Evolutionary conservation across 768 basidiomycete genomes (phyloP), one percentile per base, ranked within the genome.

Genomic region (Hypholoma sublateritium): DNA sequence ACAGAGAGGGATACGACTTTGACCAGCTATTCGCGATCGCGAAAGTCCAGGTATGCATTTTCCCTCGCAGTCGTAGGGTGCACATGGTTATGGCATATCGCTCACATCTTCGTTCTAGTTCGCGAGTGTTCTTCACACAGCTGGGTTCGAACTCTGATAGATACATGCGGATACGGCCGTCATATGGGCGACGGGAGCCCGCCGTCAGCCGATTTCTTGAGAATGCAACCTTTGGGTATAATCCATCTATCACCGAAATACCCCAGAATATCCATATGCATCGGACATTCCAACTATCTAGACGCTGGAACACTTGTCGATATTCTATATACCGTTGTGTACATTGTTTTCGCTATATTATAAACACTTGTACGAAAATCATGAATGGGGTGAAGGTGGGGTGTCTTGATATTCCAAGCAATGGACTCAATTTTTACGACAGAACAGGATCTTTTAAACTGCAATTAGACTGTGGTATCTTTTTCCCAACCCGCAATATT

Each of bases 21-120:
- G 77, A 86, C 17, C 95, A 97, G 69, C 72, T 95, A 54, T 82
- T 77, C 63, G 84, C 85, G 14, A 95, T 96, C 61, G 89, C 92
- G 4, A 94, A 93, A 74, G 93, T 95, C 9, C 89, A 93, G 77
- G 90, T 88, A 61, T 36, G 80, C 69, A n/a, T 24, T 32, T 32
- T 32, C 28, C 28, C 28, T 32, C 28, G 28, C 28, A 32, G 28
- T 32, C 19, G 17, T n/a, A 24, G 11, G 46, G 19, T 47, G 22
- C 22, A 16, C 22, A 22, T 47, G 25, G 13, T 14, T 9, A 25
- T 44, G 22, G 46, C 16, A 22, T 22, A 12, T 47, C n/a, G 11
- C 22, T 46, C 17, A 21, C 24, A 13, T 21, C 43, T 35, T 43
- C 14, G 25, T 41, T 49, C 4, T 53, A 88, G 87, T 85, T 92